Conservation (phyloP, 2,329 filamentous ascomycete genomes). For the Colletotrichum shisoi region DNA sequence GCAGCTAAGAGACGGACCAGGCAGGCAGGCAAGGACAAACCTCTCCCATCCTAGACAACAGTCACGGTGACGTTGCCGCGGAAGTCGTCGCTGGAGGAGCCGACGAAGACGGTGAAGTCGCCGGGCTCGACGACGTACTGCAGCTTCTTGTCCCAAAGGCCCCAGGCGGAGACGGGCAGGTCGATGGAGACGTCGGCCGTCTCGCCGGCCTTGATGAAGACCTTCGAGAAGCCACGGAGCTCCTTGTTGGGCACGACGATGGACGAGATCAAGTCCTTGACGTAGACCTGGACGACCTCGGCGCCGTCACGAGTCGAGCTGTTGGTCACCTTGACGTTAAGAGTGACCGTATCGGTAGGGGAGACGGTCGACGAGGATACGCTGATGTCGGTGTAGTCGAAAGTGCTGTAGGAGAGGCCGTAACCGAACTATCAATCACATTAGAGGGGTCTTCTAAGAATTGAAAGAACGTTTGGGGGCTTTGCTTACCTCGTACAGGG, state of each 20-base stretch:
- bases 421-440: constrained; percentile 64
- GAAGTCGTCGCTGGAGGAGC: constrained; percentile 66
- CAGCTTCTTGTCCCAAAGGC: constrained; percentile 68
- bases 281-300: constrained; percentile 74
- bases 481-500: constrained; percentile 59
- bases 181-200: constrained; percentile 62
- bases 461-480: background rate
- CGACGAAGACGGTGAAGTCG: constrained; percentile 69
- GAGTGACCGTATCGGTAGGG: constrained; percentile 62
- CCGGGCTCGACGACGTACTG: constrained; percentile 78
- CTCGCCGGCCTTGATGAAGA: constrained; percentile 66
- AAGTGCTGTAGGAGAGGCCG: constrained; percentile 70
- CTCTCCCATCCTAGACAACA: constrained; percentile 48
- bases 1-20: background rate
- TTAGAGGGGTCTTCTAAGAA: background rate
- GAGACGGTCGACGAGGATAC: constrained; percentile 59
- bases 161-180: constrained; percentile 64
- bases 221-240: constrained; percentile 74
- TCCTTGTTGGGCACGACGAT: constrained; percentile 71
- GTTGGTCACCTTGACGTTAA: constrained; percentile 70
- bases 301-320: constrained; percentile 63
- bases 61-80: constrained; percentile 64
- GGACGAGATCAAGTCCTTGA: constrained; percentile 67
- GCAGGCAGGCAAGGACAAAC: no score
- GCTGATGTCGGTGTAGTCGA: constrained; percentile 64